These are phyloP conservation scores for Fusarium mangiferae DNA, from an alignment of 2,329 filamentous ascomycete species.

Conservation along the genomic window DNA sequence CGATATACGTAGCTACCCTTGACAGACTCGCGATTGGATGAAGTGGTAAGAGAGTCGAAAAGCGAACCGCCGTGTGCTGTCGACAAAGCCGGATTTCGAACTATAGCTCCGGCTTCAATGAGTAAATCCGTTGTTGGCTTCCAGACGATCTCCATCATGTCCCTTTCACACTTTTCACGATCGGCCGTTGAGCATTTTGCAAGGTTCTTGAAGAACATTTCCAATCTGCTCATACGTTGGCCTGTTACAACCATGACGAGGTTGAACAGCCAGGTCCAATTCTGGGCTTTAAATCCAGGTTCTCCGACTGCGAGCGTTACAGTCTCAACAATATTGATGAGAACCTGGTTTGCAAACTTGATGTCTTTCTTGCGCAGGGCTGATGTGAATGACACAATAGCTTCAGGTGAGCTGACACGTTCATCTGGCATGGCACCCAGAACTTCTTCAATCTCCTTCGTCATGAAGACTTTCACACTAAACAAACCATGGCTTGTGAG, in stretches of 20 bases:
- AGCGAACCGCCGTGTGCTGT: neutral
- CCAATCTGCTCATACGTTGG: slow-evolving; percentile 1
- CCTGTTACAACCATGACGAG: slow-evolving; percentile 8
- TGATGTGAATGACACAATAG: neutral
- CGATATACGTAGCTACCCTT: slow-evolving; percentile 27
- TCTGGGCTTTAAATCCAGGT: slow-evolving; percentile 16
- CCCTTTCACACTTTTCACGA: neutral
- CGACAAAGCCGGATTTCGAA: slow-evolving; percentile 10
- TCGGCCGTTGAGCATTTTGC: neutral
- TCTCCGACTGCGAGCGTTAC: slow-evolving; percentile 12
- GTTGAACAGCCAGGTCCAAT: slow-evolving; percentile 12
- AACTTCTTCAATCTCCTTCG: slow-evolving; percentile 33
- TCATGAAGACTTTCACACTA: neutral
- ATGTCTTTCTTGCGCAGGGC: slow-evolving; percentile 2
- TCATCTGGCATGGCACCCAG: slow-evolving; percentile 26
- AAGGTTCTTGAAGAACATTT: slow-evolving; percentile 2
- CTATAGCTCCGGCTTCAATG: slow-evolving; percentile 37
- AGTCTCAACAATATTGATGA: slow-evolving; percentile 32
- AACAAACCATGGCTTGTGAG: slow-evolving; percentile 31
- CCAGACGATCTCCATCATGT: slow-evolving; percentile 41
- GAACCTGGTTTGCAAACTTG: slow-evolving; percentile 18
- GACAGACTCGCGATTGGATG: neutral
- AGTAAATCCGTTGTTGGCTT: slow-evolving; percentile 46
- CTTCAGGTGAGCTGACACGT: neutral
- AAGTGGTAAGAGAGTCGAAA: neutral